Percentiles rank a stretch among this genome's conserved stretches.
Evolutionary conservation across 768 basidiomycete species (phyloP).

Genomic region (Russula compacta): DNA sequence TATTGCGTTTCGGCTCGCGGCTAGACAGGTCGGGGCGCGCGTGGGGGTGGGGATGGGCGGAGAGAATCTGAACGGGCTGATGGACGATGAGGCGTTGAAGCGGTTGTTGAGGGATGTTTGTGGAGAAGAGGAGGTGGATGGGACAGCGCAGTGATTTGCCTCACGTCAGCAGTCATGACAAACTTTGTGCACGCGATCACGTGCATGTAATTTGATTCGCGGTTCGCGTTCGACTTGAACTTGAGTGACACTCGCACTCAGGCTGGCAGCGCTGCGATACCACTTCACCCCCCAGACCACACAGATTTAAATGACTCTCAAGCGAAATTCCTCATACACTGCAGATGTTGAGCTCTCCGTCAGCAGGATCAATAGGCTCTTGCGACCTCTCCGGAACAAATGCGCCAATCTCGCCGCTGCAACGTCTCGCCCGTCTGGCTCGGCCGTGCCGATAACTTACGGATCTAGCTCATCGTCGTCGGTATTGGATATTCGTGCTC

Average conservation of each 20-base stretch:
- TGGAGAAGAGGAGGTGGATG: background rate
- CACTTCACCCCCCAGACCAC: background rate
- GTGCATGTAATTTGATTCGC: background rate
- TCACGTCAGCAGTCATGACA: background rate
- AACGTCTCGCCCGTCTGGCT: conserved; percentile 19
- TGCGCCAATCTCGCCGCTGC: conserved; percentile 32
- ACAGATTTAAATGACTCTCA: background rate
- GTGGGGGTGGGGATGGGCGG: conserved; percentile 21
- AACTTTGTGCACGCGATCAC: background rate
- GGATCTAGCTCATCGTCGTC: background rate
- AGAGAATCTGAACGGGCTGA: conserved; percentile 17
- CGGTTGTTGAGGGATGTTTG: conserved; percentile 15
- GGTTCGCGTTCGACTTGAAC: background rate
- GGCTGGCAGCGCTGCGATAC: background rate
- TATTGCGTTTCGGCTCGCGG: conserved; percentile 57
- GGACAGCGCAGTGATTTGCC: background rate
- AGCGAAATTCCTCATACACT: background rate
- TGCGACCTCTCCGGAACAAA: conserved; percentile 41
- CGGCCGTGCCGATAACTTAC: conserved; percentile 20
- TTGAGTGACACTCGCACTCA: background rate
- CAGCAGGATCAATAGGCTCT: conserved; percentile 36
- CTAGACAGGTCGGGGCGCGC: conserved; percentile 40
- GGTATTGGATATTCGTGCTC: background rate
- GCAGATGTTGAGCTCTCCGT: conserved; percentile 26
- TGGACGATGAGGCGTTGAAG: conserved; percentile 30